phyloP scores from a whole-genome alignment of 2,329 filamentous ascomycete genomes.

The Epicoccum nigrum region DNA sequence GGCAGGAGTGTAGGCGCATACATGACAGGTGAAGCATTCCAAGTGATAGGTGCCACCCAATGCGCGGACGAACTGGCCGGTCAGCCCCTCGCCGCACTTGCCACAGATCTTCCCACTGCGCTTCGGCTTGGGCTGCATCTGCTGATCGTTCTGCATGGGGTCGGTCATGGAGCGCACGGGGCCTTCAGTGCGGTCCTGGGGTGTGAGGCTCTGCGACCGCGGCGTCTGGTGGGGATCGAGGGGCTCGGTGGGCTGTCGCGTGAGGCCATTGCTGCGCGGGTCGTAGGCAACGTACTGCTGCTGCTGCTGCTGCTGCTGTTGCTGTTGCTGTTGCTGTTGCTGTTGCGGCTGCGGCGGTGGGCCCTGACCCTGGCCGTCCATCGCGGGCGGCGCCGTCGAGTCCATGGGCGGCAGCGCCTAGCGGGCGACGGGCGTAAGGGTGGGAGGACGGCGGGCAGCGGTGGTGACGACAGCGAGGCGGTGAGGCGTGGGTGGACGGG shows the following conservation, averaged over 20 bases:
- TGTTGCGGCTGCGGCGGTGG: slow-evolving; percentile 29
- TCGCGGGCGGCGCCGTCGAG: slow-evolving; percentile 43
- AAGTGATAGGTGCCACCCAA: slow-evolving; percentile 93
- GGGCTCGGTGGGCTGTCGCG: slow-evolving; percentile 39
- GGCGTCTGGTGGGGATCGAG: slow-evolving; percentile 27
- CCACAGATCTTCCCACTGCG: slow-evolving; percentile 62
- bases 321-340: too few species aligned
- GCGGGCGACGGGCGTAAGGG: slow-evolving; percentile 1
- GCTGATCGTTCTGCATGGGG: slow-evolving; percentile 29
- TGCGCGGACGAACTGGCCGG: slow-evolving; percentile 94
- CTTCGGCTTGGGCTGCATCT: slow-evolving; percentile 32
- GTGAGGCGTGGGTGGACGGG: neutral
- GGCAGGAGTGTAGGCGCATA: slow-evolving; percentile 51
- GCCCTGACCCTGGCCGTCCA: slow-evolving; percentile 35
- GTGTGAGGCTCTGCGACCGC: slow-evolving; percentile 28
- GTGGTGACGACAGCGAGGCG: slow-evolving; percentile 20
- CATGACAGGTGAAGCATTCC: slow-evolving; percentile 96
- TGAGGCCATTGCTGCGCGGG: slow-evolving; percentile 40
- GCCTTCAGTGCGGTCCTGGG: slow-evolving; percentile 29
- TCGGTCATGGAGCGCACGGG: slow-evolving; percentile 39
- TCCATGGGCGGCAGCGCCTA: slow-evolving; percentile 30
- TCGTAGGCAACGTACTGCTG: slow-evolving; percentile 29
- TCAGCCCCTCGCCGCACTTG: slow-evolving; percentile 86
- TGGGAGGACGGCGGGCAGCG: slow-evolving; percentile 17
- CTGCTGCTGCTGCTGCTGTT: slow-evolving; percentile 21